A percentile compares a stretch with the other conserved stretches of the same genome.
Conservation (phyloP, 768 basidiomycete genomes). For the Bullera alba region DNA sequence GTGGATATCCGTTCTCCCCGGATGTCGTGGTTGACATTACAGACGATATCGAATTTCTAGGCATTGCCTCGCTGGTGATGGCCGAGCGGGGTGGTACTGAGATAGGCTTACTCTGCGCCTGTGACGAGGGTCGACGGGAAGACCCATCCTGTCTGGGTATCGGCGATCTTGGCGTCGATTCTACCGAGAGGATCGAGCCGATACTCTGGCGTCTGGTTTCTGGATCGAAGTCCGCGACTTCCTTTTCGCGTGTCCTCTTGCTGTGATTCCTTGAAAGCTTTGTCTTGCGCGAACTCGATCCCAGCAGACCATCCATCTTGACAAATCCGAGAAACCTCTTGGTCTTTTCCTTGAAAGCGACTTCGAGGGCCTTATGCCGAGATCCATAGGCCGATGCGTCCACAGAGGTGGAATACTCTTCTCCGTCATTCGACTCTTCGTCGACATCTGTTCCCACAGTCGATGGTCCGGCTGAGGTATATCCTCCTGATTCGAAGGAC, state of each 20-base stretch:
- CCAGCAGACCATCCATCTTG: conserved; percentile 27
- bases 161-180: neutral
- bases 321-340: conserved; percentile 37
- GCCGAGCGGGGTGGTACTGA: neutral
- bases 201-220: conserved; percentile 19
- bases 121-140: too few species aligned
- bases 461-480: conserved; percentile 16
- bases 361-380: conserved; percentile 28
- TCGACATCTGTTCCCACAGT: conserved; percentile 28
- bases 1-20: neutral
- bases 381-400: conserved; percentile 14
- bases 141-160: neutral
- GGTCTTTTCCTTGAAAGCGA: conserved; percentile 40
- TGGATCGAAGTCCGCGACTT: conserved; percentile 9
- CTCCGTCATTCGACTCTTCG: conserved; percentile 14
- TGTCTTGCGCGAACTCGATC: conserved; percentile 6
- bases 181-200: conserved; percentile 14
- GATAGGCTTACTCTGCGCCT: too few species aligned
- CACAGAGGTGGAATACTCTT: neutral
- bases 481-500: conserved; percentile 50
- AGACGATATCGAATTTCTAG: neutral
- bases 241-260: neutral
- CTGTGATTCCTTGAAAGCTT: neutral
- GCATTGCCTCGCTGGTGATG: neutral
- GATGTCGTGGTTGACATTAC: neutral